Base-by-base conservation (phyloP, 2,329 filamentous ascomycete genomes). In the Cladosporium sphaerospermum region DNA sequence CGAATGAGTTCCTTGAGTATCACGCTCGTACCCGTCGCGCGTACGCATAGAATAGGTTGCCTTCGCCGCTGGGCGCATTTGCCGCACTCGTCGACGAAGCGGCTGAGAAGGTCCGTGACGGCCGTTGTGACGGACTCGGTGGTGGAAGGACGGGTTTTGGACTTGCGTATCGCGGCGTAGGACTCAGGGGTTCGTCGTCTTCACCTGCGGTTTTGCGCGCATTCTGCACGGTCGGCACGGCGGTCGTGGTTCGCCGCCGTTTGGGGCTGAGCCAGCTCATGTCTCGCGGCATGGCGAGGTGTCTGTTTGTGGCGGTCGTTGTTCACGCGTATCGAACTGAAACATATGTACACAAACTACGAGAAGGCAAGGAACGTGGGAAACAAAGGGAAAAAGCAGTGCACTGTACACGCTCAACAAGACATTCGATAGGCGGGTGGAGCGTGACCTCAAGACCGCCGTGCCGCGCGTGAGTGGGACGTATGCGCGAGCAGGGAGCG, bases 21-120 rank as follows among this genome's bases (percentile, higher is more conserved):
- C 23, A 28, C 23, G 4, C 4, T 39, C 59, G 31, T 55, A 64
- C 61, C 54, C 54, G 53, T 50, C 58, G 58, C 48, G 59, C 62
- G 56, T 65, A 65, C 6, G 62, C 62, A 39, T 65, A 64, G 54
- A 64, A 65, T 11, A 65, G 46, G 14, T 63, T 62, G 1, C 58
- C 58, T 14, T 64, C 59, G 3, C 37, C 45, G 16, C 32, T 16
- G 13, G 43, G 34, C 43, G 14, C 39, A 8, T 9, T 9, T 23
- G 31, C 23, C 19, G 37, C 50, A 8, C 32, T 53, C 18, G 51
- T 53, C 9, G 36, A 37, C 4, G 51, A 53, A 8, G 51, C 37
- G 5, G 45, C n/a, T 4, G 48, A 51, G 18, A 51, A 53, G 9
- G 43, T 34, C 23, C 50, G 31, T 8, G 48, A 45, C 13, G 50